phyloP scores from a whole-genome alignment of 495 filamentous ascomycete genomes.

The Articulospora tetracladia region DNA sequence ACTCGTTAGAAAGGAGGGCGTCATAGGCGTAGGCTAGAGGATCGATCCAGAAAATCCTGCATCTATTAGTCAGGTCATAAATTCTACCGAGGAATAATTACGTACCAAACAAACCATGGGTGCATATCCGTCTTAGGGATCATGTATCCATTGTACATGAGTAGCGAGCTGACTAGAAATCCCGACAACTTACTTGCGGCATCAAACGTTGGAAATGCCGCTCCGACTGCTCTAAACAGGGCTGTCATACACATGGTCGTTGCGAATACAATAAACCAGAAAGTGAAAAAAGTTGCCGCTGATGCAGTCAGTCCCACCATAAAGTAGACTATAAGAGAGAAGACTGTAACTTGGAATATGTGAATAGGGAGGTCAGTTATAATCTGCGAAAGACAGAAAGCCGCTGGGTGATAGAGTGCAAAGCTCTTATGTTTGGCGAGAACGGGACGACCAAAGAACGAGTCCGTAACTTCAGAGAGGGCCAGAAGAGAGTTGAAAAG shows the following conservation, averaged over 20 bases:
- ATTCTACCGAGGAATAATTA: not conserved
- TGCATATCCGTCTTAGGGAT: conserved; percentile 34
- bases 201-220: conserved; percentile 43
- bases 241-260: conserved; percentile 41
- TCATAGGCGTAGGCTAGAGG: conserved; percentile 39
- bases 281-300: conserved; percentile 48
- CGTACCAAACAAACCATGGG: conserved; percentile 20
- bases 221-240: conserved; percentile 46
- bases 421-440: conserved; percentile 66
- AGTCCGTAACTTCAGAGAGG: conserved; percentile 53
- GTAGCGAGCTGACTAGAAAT: conserved; percentile 29
- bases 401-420: conserved; percentile 66
- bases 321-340: conserved; percentile 63
- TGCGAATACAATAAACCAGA: conserved; percentile 39
- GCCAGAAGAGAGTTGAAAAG: conserved; percentile 60
- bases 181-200: conserved; percentile 48
- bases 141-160: conserved; percentile 32
- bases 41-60: conserved; percentile 30
- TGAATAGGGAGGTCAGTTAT: conserved; percentile 64
- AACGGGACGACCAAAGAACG: conserved; percentile 55
- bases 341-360: conserved; percentile 56
- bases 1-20: conserved; percentile 24
- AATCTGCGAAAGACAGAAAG: conserved; percentile 62
- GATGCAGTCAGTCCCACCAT: conserved; percentile 49
- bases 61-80: not conserved